phyloP scores from a whole-genome alignment of 441 rosid genomes.

The Jatropha podagrica region DNA sequence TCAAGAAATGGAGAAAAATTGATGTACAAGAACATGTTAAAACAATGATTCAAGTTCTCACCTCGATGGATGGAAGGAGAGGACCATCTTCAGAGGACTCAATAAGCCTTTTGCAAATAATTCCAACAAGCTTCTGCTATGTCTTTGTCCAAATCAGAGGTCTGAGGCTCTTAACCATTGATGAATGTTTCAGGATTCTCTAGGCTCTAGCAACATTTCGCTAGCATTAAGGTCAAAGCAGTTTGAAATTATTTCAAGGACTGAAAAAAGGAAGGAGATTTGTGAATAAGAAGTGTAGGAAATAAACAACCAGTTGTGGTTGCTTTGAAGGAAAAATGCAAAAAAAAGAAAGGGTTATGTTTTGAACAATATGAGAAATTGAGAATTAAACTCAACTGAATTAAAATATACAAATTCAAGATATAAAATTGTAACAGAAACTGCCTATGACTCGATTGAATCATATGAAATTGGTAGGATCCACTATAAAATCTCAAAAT shows the following conservation, averaged over 20 bases:
- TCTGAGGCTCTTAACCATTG: background rate
- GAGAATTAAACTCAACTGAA: constrained; percentile 7
- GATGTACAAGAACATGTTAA: background rate
- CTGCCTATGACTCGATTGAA: background rate
- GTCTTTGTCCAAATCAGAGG: background rate
- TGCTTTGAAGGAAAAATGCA: background rate
- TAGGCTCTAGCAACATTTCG: background rate
- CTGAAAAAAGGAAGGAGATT: background rate
- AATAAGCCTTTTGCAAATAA: background rate
- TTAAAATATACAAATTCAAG: constrained; percentile 13
- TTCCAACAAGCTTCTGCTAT: background rate
- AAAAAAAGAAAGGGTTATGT: too few species aligned
- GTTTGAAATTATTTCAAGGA: background rate
- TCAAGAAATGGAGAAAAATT: background rate
- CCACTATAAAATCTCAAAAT: background rate
- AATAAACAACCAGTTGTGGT: background rate
- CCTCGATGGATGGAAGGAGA: constrained; percentile 8
- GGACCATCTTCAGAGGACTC: background rate
- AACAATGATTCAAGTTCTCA: background rate
- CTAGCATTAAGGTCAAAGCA: background rate
- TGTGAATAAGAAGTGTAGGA: background rate
- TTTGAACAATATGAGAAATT: background rate
- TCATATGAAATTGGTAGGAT: background rate
- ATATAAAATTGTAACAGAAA: constrained; percentile 16
- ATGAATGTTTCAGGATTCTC: background rate